phyloP scores from a whole-genome alignment of 352 stramenopile species.

The Pythium phragmiticola region DNA sequence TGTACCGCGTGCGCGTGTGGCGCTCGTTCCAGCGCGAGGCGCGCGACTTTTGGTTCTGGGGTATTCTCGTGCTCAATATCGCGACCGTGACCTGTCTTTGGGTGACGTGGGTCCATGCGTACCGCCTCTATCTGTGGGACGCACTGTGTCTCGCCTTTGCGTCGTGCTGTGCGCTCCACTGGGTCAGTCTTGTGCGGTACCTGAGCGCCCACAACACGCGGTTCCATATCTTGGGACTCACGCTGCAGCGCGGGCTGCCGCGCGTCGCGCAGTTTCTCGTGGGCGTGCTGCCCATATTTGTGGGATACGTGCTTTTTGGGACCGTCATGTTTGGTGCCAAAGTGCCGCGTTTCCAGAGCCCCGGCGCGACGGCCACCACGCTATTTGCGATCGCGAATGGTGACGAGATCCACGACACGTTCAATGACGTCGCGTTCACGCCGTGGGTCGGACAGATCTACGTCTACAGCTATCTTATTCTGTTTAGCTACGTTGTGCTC shows the following conservation, averaged over 20 bases:
- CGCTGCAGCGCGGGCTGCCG: conserved; percentile 61
- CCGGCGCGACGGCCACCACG: conserved; percentile 63
- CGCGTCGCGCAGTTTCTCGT: conserved; percentile 78
- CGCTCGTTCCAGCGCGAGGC: conserved; percentile 25
- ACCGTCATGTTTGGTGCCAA: conserved; percentile 87
- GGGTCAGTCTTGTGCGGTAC: conserved; percentile 74
- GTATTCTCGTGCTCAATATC: conserved; percentile 49
- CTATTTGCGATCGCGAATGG: conserved; percentile 87
- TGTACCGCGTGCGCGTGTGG: conserved; percentile 22
- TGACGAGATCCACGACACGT: conserved; percentile 87
- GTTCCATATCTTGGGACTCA: conserved; percentile 81
- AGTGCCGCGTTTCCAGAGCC: conserved; percentile 70
- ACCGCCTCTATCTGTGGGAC: conserved; percentile 53
- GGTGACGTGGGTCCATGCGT: conserved; percentile 52
- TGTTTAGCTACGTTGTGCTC: conserved; percentile 89
- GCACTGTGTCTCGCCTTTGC: conserved; percentile 60
- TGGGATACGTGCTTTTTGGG: conserved; percentile 84
- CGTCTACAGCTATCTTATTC: conserved; percentile 83
- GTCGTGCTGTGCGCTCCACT: conserved; percentile 67
- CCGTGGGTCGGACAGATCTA: conserved; percentile 83
- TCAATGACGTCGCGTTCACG: conserved; percentile 66
- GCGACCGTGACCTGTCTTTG: conserved; percentile 50
- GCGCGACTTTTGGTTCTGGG: conserved; percentile 72
- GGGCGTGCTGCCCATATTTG: conserved; percentile 81
- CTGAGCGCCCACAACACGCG: conserved; percentile 54